Percentiles rank a stretch among this genome's conserved stretches.
These are phyloP conservation scores for Remersonia thermophila DNA, from an alignment of 2,329 filamentous ascomycete species.

Conservation along the genomic window DNA sequence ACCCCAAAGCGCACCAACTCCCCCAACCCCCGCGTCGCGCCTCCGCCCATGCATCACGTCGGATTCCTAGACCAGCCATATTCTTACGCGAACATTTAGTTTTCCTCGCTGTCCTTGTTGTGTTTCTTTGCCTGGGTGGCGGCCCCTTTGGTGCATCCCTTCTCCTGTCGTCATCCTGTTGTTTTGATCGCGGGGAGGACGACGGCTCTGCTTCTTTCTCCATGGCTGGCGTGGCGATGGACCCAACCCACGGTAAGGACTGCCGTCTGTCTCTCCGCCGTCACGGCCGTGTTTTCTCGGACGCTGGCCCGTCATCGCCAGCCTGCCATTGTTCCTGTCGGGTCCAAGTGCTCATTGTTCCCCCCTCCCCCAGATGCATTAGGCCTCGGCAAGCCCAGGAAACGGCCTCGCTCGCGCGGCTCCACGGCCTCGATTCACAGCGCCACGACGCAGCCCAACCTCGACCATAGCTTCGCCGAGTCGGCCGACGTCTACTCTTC, in stretches of 20 bases:
- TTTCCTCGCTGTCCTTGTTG: constrained; percentile 2
- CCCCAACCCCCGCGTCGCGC: constrained; percentile 6
- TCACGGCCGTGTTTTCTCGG: not conserved
- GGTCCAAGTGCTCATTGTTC: constrained; percentile 5
- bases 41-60: constrained; percentile 6
- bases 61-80: not conserved
- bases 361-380: constrained; percentile 19
- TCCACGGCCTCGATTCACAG: constrained; percentile 47
- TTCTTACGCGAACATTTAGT: constrained; percentile 5
- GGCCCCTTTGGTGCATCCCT: constrained; percentile 4
- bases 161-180: constrained; percentile 6
- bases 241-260: constrained; percentile 21
- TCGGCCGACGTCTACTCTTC: constrained; percentile 32
- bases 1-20: constrained; percentile 6
- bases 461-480: constrained; percentile 37
- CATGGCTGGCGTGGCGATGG: constrained; percentile 15
- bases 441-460: constrained; percentile 36
- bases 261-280: constrained; percentile 5
- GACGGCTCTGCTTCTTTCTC: constrained; percentile 10
- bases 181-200: constrained; percentile 12
- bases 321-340: constrained; percentile 1
- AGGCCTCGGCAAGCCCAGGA: constrained; percentile 31
- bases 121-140: constrained; percentile 2
- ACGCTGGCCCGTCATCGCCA: not conserved
- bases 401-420: constrained; percentile 41